A percentile compares a stretch with the other conserved stretches of the same genome.
Conservation (phyloP, 1,284 basidiomycete genomes). For the Peniophora sp. region DNA sequence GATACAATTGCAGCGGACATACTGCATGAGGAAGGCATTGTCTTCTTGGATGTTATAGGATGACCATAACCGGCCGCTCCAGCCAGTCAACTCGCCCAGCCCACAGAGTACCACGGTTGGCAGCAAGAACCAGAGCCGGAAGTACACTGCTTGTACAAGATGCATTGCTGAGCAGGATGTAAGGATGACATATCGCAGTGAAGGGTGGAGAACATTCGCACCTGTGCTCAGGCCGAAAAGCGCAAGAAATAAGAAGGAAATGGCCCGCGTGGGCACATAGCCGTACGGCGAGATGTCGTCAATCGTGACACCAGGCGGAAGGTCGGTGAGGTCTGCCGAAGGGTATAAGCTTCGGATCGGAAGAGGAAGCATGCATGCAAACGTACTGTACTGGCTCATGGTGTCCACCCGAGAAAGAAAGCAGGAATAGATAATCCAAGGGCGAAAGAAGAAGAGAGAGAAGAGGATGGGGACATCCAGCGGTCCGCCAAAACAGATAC, state of each 20-base stretch:
- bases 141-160: conserved; percentile 30
- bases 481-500: too few species aligned
- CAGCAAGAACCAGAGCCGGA: conserved; percentile 42
- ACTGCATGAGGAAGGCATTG: background rate
- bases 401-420: too few species aligned
- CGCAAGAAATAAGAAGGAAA: conserved; percentile 28
- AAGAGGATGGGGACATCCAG: too few species aligned
- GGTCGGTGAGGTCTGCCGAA: too few species aligned
- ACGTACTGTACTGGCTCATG: too few species aligned
- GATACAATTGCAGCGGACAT: background rate
- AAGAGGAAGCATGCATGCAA: too few species aligned
- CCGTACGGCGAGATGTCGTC: conserved; percentile 20
- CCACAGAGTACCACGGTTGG: conserved; percentile 43
- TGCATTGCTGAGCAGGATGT: conserved; percentile 28
- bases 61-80: conserved; percentile 28
- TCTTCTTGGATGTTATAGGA: too few species aligned
- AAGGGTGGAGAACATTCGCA: background rate
- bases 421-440: too few species aligned
- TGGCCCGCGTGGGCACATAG: conserved; percentile 32
- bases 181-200: background rate
- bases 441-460: too few species aligned
- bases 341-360: too few species aligned
- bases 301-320: too few species aligned
- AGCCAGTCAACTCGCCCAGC: conserved; percentile 41
- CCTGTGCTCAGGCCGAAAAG: conserved; percentile 2